Percentiles rank a stretch among this genome's conserved stretches.
These are phyloP conservation scores for Skeletonema menzelii DNA, from an alignment of 108 stramenopile species.

Conservation along the genomic window DNA sequence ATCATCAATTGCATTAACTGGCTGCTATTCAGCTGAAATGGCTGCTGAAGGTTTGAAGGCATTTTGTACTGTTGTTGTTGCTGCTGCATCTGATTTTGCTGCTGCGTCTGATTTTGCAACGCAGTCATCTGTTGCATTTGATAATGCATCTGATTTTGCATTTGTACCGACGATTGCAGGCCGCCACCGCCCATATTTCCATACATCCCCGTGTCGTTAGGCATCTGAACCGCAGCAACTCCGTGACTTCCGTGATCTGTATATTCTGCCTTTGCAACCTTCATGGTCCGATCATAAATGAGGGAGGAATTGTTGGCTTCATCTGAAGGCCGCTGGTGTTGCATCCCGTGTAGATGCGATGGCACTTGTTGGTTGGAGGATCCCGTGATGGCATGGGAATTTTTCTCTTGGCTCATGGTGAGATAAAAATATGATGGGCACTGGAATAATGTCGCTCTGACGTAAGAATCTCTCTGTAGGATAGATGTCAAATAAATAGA, in stretches of 20 bases:
- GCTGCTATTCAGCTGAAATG: not conserved
- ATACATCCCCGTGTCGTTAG: constrained; percentile 18
- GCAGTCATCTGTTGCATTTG: constrained; percentile 36
- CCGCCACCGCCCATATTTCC: constrained; percentile 24
- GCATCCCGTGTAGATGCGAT: not conserved
- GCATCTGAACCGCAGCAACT: constrained; percentile 15
- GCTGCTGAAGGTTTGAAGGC: not conserved
- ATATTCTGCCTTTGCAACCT: constrained; percentile 59
- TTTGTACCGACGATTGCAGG: constrained; percentile 26
- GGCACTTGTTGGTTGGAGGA: not conserved
- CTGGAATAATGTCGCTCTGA: not conserved
- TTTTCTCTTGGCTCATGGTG: not conserved
- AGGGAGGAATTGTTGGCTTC: constrained; percentile 25
- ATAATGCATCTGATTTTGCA: constrained; percentile 37
- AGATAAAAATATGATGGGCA: not conserved
- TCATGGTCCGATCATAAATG: constrained; percentile 43
- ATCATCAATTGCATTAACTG: not conserved
- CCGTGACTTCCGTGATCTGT: constrained; percentile 59
- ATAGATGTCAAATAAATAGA: not conserved
- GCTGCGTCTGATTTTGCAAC: not conserved
- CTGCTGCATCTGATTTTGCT: constrained; percentile 11
- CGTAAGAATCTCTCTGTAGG: not conserved
- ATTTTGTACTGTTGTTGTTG: not conserved
- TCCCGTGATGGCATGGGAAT: not conserved
- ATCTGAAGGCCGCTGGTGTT: constrained; percentile 2